phyloP scores from a whole-genome alignment of 108 stramenopile species.

The Mayamaea pseudoterrestris region DNA sequence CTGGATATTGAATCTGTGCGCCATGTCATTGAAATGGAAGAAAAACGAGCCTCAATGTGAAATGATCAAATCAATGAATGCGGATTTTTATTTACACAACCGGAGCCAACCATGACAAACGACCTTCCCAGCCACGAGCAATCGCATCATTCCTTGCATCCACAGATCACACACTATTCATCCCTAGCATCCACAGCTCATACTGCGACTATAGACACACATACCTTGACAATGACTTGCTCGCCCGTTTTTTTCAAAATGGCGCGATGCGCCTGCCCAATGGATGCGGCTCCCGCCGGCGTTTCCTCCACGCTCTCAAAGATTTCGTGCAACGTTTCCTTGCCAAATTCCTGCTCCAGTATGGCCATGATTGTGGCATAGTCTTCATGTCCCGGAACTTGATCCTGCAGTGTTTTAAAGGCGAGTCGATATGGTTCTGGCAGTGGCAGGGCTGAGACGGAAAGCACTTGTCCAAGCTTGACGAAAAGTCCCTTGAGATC shows the following conservation, averaged over 20 bases:
- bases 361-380: slow-evolving; percentile 45
- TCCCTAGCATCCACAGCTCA: too few species aligned
- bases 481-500: too few species aligned
- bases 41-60: slow-evolving; percentile 83
- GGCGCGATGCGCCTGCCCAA: slow-evolving; percentile 81
- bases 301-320: slow-evolving; percentile 47
- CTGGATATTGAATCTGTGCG: slow-evolving; percentile 76
- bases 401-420: too few species aligned
- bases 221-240: slow-evolving; percentile 66
- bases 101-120: too few species aligned
- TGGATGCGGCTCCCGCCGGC: slow-evolving; percentile 74
- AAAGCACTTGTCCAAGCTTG: too few species aligned
- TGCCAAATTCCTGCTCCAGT: slow-evolving; percentile 54
- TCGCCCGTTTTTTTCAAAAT: slow-evolving; percentile 47
- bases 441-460: too few species aligned
- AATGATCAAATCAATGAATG: slow-evolving; percentile 65
- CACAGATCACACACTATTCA: too few species aligned
- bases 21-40: slow-evolving; percentile 17
- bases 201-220: too few species aligned
- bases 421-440: too few species aligned
- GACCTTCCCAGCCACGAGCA: too few species aligned
- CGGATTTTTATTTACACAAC: slow-evolving; percentile 75
- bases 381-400: slow-evolving; percentile 48
- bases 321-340: too few species aligned
- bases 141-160: too few species aligned